These are phyloP conservation scores for Sporothrix inflata DNA, from an alignment of 2,329 filamentous ascomycete genomes.

Conservation along the genomic window DNA sequence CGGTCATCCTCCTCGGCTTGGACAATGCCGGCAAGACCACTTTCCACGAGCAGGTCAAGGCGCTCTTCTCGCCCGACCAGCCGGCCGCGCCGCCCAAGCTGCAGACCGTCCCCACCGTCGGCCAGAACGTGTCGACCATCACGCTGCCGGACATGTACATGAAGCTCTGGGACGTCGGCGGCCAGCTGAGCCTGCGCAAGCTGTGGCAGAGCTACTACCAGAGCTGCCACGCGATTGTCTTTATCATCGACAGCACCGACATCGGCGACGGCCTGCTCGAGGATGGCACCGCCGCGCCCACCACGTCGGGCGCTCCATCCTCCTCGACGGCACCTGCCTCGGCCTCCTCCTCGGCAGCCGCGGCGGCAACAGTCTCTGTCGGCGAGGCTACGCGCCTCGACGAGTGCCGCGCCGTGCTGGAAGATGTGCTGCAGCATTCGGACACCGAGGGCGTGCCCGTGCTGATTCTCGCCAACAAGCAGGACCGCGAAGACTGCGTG, in stretches of 20 bases:
- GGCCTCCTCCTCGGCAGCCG: background rate
- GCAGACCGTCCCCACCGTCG: slow-evolving; percentile 94
- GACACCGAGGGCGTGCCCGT: slow-evolving; percentile 91
- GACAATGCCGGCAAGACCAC: slow-evolving; percentile 99
- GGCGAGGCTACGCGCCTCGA: slow-evolving; percentile 66
- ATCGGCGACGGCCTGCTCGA: slow-evolving; percentile 73
- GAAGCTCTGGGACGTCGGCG: slow-evolving; percentile 98
- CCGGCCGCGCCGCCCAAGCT: slow-evolving; percentile 61
- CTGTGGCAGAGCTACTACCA: slow-evolving; percentile 97
- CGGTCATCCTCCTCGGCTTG: slow-evolving; percentile 91
- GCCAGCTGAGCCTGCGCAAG: slow-evolving; percentile 83
- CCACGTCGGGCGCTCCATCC: background rate
- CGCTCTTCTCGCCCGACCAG: slow-evolving; percentile 70
- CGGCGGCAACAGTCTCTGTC: background rate
- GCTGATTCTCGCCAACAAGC: slow-evolving; percentile 93
- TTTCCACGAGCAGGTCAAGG: slow-evolving; percentile 94
- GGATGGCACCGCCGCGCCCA: background rate
- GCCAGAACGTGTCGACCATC: slow-evolving; percentile 94
- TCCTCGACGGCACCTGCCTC: background rate
- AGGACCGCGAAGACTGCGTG: slow-evolving; percentile 95
- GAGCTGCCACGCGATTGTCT: slow-evolving; percentile 94
- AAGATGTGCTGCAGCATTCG: slow-evolving; percentile 83
- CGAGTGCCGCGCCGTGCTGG: slow-evolving; percentile 86
- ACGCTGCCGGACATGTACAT: slow-evolving; percentile 92
- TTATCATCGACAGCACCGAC: slow-evolving; percentile 94